phyloP scores from a whole-genome alignment of 441 rosid genomes.

The Manihot esculenta region DNA sequence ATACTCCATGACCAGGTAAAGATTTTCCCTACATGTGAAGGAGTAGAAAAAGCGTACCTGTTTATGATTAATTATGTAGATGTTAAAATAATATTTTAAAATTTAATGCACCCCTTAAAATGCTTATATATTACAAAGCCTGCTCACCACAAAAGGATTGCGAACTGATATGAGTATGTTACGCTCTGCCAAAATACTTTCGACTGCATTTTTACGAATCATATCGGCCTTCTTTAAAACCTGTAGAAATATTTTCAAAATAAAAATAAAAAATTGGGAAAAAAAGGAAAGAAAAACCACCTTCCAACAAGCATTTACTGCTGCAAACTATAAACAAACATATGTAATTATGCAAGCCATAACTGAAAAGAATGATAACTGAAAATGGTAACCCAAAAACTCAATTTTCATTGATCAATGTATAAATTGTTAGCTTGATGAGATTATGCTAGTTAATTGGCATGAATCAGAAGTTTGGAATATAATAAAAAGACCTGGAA shows the following conservation, averaged over 20 bases:
- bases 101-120: slow-evolving; percentile 21
- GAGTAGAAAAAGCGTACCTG: slow-evolving; percentile 99
- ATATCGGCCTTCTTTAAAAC: slow-evolving; percentile 93
- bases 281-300: not conserved
- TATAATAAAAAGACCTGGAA: not conserved
- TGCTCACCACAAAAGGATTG: slow-evolving; percentile 95
- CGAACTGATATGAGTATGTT: slow-evolving; percentile 89
- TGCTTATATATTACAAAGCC: slow-evolving; percentile 3
- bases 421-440: too few relatives aligned
- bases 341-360: not conserved
- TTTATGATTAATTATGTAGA: slow-evolving; percentile 31
- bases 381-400: too few relatives aligned
- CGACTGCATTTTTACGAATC: slow-evolving; percentile 98
- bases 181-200: slow-evolving; percentile 94
- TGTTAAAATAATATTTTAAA: slow-evolving; percentile 34
- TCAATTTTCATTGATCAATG: too few relatives aligned
- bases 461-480: not conserved
- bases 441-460: too few relatives aligned
- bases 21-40: slow-evolving; percentile 97
- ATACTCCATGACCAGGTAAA: slow-evolving; percentile 98
- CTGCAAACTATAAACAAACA: not conserved
- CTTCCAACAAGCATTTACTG: slow-evolving; percentile 3
- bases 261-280: not conserved
- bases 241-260: slow-evolving; percentile 41
- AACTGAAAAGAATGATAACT: not conserved